Conservation (phyloP, 2,329 filamentous ascomycete genomes). For the Zopfia rhizophila region DNA sequence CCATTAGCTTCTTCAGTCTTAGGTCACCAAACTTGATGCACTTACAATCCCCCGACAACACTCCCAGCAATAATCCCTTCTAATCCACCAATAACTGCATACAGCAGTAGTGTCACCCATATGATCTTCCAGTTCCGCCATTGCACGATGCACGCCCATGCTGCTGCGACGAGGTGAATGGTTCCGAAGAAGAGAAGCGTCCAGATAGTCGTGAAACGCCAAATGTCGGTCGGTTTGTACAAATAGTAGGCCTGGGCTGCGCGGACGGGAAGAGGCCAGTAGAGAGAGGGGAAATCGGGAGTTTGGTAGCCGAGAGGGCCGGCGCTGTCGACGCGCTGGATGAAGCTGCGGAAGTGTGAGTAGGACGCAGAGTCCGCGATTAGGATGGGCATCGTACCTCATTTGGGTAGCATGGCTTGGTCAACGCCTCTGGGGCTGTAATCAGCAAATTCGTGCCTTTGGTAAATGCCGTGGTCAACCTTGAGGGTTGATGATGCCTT, state of each 20-base stretch:
- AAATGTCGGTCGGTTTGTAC: slow-evolving; percentile 80
- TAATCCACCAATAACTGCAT: slow-evolving; percentile 75
- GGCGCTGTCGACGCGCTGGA: slow-evolving; percentile 57
- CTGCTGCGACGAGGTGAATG: slow-evolving; percentile 77
- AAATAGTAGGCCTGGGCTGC: slow-evolving; percentile 71
- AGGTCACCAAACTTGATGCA: slow-evolving; percentile 11
- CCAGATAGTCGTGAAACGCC: slow-evolving; percentile 89
- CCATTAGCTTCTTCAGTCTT: slow-evolving; percentile 7
- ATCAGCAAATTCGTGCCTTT: slow-evolving; percentile 2
- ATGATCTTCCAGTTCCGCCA: slow-evolving; percentile 66
- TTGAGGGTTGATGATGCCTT: background rate
- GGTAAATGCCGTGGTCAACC: slow-evolving; percentile 3
- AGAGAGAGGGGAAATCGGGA: slow-evolving; percentile 83
- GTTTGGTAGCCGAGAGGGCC: slow-evolving; percentile 70
- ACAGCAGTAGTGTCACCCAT: slow-evolving; percentile 78
- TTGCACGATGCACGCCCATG: slow-evolving; percentile 78
- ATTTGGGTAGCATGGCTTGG: slow-evolving; percentile 40
- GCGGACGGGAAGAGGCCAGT: slow-evolving; percentile 73
- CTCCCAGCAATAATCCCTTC: slow-evolving; percentile 85
- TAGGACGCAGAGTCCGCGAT: background rate
- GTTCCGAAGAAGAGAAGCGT: slow-evolving; percentile 81
- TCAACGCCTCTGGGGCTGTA: background rate
- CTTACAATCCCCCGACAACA: slow-evolving; percentile 82
- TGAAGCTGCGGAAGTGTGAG: slow-evolving; percentile 47
- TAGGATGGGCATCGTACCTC: slow-evolving; percentile 35